These are phyloP conservation scores for Botryotinia globosa DNA, from an alignment of 2,329 filamentous ascomycete species.

Conservation along the genomic window DNA sequence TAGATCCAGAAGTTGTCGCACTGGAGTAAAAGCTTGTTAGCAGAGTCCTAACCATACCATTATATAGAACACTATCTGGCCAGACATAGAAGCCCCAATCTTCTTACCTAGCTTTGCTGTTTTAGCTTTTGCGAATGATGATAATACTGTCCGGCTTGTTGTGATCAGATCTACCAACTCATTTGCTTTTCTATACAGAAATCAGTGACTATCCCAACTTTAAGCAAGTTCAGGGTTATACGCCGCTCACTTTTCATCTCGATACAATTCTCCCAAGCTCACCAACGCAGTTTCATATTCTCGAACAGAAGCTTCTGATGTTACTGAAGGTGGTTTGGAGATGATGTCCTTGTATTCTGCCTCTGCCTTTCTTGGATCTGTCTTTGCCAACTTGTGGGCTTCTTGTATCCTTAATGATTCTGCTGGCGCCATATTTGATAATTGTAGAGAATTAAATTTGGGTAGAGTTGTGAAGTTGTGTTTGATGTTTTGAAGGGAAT, in stretches of 20 bases:
- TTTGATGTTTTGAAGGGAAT: slow-evolving; percentile 25
- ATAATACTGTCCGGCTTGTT: slow-evolving; percentile 85
- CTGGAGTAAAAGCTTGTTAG: slow-evolving; percentile 46
- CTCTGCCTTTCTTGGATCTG: slow-evolving; percentile 80
- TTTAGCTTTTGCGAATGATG: slow-evolving; percentile 97
- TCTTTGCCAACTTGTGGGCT: slow-evolving; percentile 79
- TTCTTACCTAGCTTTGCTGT: slow-evolving; percentile 89
- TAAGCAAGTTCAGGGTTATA: not conserved
- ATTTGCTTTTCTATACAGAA: slow-evolving; percentile 62
- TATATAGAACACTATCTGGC: not conserved
- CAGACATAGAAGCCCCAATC: not conserved
- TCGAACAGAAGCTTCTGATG: slow-evolving; percentile 77
- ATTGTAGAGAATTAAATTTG: slow-evolving; percentile 24
- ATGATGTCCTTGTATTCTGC: slow-evolving; percentile 86
- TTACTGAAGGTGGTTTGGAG: slow-evolving; percentile 77
- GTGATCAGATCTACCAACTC: slow-evolving; percentile 88
- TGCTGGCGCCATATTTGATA: slow-evolving; percentile 52
- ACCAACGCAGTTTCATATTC: slow-evolving; percentile 91
- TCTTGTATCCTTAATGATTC: slow-evolving; percentile 73
- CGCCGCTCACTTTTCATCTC: slow-evolving; percentile 70
- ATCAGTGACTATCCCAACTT: slow-evolving; percentile 34
- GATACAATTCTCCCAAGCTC: slow-evolving; percentile 86
- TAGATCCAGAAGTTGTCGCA: slow-evolving; percentile 93
- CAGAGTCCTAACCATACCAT: not conserved
- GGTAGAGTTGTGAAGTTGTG: slow-evolving; percentile 22